These are phyloP conservation scores for Anastatica hierochuntica DNA, from an alignment of 345 rosid genomes.

Conservation along the genomic window DNA sequence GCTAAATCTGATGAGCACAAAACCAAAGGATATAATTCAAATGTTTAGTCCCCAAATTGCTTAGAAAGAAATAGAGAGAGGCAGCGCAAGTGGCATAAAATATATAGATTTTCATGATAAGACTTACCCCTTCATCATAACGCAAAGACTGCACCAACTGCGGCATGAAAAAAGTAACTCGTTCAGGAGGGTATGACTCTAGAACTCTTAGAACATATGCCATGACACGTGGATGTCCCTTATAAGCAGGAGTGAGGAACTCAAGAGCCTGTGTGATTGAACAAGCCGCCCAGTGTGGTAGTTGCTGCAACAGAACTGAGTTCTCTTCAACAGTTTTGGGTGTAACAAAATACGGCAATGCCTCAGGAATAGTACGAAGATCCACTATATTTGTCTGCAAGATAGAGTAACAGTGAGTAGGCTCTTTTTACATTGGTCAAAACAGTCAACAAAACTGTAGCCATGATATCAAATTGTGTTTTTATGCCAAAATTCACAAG, in stretches of 20 bases:
- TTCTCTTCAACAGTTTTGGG: constrained; percentile 93
- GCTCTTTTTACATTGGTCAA: constrained; percentile 12
- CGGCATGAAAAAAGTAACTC: constrained; percentile 97
- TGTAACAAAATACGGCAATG: constrained; percentile 91
- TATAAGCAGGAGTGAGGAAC: constrained; percentile 86
- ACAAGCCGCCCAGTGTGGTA: constrained; percentile 99
- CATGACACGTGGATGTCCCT: constrained; percentile 99
- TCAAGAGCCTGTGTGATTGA: constrained; percentile 94
- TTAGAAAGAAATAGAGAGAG: neutral
- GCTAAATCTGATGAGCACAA: constrained; percentile 5
- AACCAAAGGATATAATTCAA: neutral
- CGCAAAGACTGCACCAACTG: constrained; percentile 94
- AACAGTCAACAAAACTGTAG: constrained; percentile 1
- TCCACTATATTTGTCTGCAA: constrained; percentile 72
- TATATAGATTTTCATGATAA: neutral
- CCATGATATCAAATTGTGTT: neutral
- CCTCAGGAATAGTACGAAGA: constrained; percentile 81
- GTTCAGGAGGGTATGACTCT: constrained; percentile 97
- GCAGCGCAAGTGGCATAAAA: neutral
- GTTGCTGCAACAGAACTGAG: constrained; percentile 87
- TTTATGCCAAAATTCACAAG: constrained; percentile 2
- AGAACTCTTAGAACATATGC: constrained; percentile 95
- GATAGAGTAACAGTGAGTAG: constrained; percentile 10
- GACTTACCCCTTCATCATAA: constrained; percentile 77
- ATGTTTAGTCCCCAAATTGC: neutral